A percentile compares a stretch with the other conserved stretches of the same genome.
These are phyloP conservation scores for Trichoderma afroharzianum DNA, from an alignment of 2,329 filamentous ascomycete genomes.

Conservation along the genomic window DNA sequence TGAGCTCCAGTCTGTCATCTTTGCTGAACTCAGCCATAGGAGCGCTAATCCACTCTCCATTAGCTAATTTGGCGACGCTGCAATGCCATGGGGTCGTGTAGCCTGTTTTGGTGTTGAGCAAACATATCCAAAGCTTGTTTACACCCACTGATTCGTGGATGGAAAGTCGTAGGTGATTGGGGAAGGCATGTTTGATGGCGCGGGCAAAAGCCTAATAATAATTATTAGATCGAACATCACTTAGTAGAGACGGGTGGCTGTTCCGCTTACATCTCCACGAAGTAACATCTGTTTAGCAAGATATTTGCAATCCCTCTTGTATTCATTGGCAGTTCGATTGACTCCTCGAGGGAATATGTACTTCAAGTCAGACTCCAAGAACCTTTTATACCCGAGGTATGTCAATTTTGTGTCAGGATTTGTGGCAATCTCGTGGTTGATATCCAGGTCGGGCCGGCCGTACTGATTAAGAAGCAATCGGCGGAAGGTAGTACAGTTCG, in stretches of 20 bases:
- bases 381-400: slow-evolving; percentile 29
- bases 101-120: slow-evolving; percentile 29
- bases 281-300: slow-evolving; percentile 32
- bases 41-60: slow-evolving; percentile 24
- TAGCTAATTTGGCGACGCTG: slow-evolving; percentile 19
- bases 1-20: slow-evolving; percentile 23
- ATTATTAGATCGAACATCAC: background rate
- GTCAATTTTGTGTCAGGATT: slow-evolving; percentile 29
- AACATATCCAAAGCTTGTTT: slow-evolving; percentile 28
- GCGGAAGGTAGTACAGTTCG: slow-evolving; percentile 31
- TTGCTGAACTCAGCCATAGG: slow-evolving; percentile 27
- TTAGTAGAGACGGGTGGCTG: background rate
- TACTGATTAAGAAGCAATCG: slow-evolving; percentile 23
- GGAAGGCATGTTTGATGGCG: slow-evolving; percentile 27
- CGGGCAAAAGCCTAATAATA: slow-evolving; percentile 27
- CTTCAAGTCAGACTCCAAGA: slow-evolving; percentile 30
- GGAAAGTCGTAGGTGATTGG: slow-evolving; percentile 28
- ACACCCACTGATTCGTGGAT: slow-evolving; percentile 30
- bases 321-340: slow-evolving; percentile 23
- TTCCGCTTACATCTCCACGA: slow-evolving; percentile 27
- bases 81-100: slow-evolving; percentile 35
- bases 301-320: slow-evolving; percentile 27
- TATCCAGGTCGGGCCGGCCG: slow-evolving; percentile 23
- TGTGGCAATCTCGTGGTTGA: slow-evolving; percentile 28
- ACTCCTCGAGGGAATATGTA: slow-evolving; percentile 26